Evolutionary conservation across 2,329 filamentous ascomycete species (phyloP).

Genomic region (Ascochyta koolunga): DNA sequence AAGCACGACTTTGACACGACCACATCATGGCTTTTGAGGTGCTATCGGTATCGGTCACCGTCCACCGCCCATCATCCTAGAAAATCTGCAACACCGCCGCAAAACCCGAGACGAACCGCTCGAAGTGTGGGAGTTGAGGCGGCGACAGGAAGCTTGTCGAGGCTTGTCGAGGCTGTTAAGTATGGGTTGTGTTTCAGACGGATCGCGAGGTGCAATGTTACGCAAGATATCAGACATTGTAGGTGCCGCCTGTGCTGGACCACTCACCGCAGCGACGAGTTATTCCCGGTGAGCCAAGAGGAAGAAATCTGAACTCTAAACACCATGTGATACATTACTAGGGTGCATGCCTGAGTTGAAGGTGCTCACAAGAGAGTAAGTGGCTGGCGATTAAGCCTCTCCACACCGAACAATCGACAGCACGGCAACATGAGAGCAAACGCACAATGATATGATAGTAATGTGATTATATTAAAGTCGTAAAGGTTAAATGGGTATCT

Average conservation of each 20-base stretch:
- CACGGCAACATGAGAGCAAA: not conserved
- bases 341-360: not conserved
- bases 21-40: not conserved
- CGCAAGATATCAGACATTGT: conserved; percentile 1
- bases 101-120: conserved; percentile 9
- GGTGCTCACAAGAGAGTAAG: not conserved
- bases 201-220: conserved; percentile 9
- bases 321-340: not conserved
- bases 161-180: conserved; percentile 6
- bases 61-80: not conserved
- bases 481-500: conserved; percentile 18
- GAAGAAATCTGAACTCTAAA: not conserved
- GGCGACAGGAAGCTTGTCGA: conserved; percentile 15
- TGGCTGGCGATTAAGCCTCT: not conserved
- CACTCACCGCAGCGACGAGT: not conserved
- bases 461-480: conserved; percentile 7
- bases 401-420: not conserved
- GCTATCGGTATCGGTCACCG: not conserved
- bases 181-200: conserved; percentile 7
- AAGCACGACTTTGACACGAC: not conserved
- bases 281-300: conserved; percentile 1
- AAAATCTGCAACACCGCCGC: not conserved
- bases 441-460: not conserved
- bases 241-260: not conserved
- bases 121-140: conserved; percentile 2